Evolutionary conservation across 2,329 filamentous ascomycete genomes (phyloP).

Genomic region (Moelleriella libera): DNA sequence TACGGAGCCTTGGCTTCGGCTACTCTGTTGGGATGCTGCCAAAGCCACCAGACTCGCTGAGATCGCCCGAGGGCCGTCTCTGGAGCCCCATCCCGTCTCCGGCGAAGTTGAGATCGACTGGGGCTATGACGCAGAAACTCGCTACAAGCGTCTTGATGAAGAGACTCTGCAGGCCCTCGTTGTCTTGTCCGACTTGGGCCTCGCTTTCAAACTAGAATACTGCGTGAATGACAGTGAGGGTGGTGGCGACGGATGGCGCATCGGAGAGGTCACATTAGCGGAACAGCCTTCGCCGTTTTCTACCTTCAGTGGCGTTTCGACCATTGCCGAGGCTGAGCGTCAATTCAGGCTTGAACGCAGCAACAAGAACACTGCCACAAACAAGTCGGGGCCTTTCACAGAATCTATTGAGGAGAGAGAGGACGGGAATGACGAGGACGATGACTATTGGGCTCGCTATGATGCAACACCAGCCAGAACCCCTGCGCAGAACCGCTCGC

Average conservation of each 20-base stretch:
- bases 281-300: conserved; percentile 44
- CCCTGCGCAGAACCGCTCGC: conserved; percentile 46
- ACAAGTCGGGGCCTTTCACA: conserved; percentile 6
- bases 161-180: conserved; percentile 63
- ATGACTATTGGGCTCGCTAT: conserved; percentile 70
- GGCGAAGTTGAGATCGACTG: conserved; percentile 66
- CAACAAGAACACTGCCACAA: conserved; percentile 8
- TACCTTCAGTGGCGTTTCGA: conserved; percentile 33
- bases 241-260: conserved; percentile 51
- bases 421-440: conserved; percentile 47
- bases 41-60: conserved; percentile 43
- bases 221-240: conserved; percentile 51
- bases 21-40: conserved; percentile 54
- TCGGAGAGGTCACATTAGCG: conserved; percentile 52
- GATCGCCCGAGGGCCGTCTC: conserved; percentile 43
- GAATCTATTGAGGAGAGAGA: conserved; percentile 12
- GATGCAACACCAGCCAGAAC: conserved; percentile 55
- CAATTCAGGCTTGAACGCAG: conserved; percentile 25
- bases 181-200: conserved; percentile 42
- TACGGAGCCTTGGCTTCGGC: conserved; percentile 56
- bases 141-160: conserved; percentile 55
- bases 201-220: conserved; percentile 56
- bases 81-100: conserved; percentile 71
- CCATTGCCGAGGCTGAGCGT: conserved; percentile 46
- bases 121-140: conserved; percentile 46